A percentile compares a stretch with the other conserved stretches of the same genome.
These are phyloP conservation scores for Polyporus arcularius DNA, from an alignment of 768 basidiomycete species.

Conservation along the genomic window DNA sequence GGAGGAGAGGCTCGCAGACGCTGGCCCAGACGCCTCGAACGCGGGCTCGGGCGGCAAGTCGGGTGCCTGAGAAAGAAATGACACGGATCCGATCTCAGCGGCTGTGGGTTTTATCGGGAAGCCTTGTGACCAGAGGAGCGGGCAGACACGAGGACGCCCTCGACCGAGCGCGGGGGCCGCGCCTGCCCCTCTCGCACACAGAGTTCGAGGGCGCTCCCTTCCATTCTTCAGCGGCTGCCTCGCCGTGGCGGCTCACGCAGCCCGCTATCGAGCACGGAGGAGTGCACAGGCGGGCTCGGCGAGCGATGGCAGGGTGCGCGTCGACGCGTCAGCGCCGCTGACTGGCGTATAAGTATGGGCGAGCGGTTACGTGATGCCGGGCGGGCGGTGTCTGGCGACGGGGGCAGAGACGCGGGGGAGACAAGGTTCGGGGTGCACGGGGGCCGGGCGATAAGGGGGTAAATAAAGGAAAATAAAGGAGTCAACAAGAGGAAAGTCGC, in stretches of 20 bases:
- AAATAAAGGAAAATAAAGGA: conserved; percentile 21
- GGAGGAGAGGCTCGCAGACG: not conserved
- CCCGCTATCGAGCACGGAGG: conserved; percentile 1
- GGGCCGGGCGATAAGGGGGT: conserved; percentile 17
- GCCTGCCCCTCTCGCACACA: conserved; percentile 2
- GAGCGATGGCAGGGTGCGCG: not conserved
- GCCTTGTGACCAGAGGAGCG: conserved; percentile 18
- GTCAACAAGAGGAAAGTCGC: conserved; percentile 22
- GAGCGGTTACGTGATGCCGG: conserved; percentile 15
- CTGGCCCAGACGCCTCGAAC: conserved; percentile 3
- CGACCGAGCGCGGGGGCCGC: not conserved
- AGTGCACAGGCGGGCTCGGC: not conserved
- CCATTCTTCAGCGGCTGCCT: conserved; percentile 14
- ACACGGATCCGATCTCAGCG: conserved; percentile 26
- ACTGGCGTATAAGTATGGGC: not conserved
- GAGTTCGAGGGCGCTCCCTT: conserved; percentile 21
- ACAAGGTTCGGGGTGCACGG: conserved; percentile 13
- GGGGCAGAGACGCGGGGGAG: conserved; percentile 7
- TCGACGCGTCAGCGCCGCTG: not conserved
- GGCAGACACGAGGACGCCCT: conserved; percentile 18
- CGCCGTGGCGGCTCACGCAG: conserved; percentile 2
- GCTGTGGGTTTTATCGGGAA: conserved; percentile 22
- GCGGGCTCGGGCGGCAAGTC: conserved; percentile 16
- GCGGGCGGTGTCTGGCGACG: conserved; percentile 9
- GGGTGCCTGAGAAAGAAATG: conserved; percentile 24